These are phyloP conservation scores for Ilyonectria destructans DNA, from an alignment of 2,329 filamentous ascomycete genomes.

Conservation along the genomic window DNA sequence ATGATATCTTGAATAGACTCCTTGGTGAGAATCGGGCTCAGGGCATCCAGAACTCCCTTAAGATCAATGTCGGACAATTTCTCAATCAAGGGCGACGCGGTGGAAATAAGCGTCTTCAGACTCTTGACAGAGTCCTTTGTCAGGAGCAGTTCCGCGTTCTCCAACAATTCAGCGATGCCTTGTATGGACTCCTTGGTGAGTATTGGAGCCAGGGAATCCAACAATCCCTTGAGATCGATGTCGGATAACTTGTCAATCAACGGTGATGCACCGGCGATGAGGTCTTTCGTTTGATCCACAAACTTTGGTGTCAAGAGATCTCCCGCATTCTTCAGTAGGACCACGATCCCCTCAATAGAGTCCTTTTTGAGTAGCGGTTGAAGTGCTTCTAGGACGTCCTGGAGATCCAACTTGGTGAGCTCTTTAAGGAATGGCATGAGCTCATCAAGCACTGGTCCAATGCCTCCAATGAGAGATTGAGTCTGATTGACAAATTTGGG, in stretches of 20 bases:
- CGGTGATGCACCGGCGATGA: slow-evolving; percentile 43
- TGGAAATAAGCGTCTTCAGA: slow-evolving; percentile 45
- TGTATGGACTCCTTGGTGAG: slow-evolving; percentile 49
- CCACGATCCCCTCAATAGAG: slow-evolving; percentile 47
- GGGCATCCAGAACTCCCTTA: slow-evolving; percentile 49
- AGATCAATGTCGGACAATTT: slow-evolving; percentile 55
- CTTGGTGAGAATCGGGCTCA: slow-evolving; percentile 47
- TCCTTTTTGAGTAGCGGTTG: slow-evolving; percentile 50
- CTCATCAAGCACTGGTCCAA: slow-evolving; percentile 18
- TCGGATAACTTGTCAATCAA: slow-evolving; percentile 49
- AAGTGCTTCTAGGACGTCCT: slow-evolving; percentile 48
- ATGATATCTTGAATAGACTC: slow-evolving; percentile 48
- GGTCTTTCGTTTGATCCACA: slow-evolving; percentile 43
- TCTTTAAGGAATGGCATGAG: slow-evolving; percentile 43
- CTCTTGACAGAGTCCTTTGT: slow-evolving; percentile 43
- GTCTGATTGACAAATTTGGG: slow-evolving; percentile 44
- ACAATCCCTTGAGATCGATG: slow-evolving; percentile 54
- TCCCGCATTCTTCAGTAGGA: slow-evolving; percentile 46
- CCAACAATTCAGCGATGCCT: slow-evolving; percentile 46
- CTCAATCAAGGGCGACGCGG: slow-evolving; percentile 47
- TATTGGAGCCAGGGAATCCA: slow-evolving; percentile 47
- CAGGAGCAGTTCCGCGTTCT: slow-evolving; percentile 46
- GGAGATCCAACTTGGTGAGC: slow-evolving; percentile 53
- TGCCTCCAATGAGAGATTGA: slow-evolving; percentile 12
- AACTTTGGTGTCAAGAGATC: slow-evolving; percentile 40